A percentile compares a stretch with the other conserved stretches of the same genome.
phyloP scores from a whole-genome alignment of 139 green algal species.

The Yamagishiella unicocca region DNA sequence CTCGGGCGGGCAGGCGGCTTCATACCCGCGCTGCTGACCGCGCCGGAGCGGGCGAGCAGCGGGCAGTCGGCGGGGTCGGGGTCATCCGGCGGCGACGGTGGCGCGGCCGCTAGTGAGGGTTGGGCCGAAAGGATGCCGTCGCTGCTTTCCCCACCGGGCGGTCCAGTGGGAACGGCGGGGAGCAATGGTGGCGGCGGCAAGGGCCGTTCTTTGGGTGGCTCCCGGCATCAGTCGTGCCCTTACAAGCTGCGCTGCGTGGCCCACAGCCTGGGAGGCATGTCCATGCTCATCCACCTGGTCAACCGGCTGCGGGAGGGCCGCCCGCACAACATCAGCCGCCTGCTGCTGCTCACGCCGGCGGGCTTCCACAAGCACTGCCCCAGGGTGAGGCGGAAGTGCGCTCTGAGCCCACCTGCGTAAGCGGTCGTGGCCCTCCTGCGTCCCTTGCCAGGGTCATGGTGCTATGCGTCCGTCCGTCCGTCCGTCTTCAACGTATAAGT shows the following conservation, averaged over 20 bases:
- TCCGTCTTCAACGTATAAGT: too few species aligned
- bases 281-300: slow-evolving; percentile 76
- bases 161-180: too few species aligned
- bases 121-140: too few species aligned
- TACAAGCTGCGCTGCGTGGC: slow-evolving; percentile 79
- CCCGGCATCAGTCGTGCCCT: too few species aligned
- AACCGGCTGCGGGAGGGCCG: slow-evolving; percentile 42
- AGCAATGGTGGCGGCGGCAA: too few species aligned
- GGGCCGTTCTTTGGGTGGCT: too few species aligned
- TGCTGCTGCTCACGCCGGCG: slow-evolving; percentile 87
- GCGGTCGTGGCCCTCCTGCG: too few species aligned
- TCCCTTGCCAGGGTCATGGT: too few species aligned
- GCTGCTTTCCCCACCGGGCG: too few species aligned
- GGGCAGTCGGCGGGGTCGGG: neutral
- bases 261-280: slow-evolving; percentile 83
- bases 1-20: neutral
- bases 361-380: slow-evolving; percentile 77
- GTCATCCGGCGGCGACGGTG: neutral
- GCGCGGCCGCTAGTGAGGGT: too few species aligned
- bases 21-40: neutral
- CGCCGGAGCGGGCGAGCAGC: neutral
- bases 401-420: too few species aligned
- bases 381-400: slow-evolving; percentile 30
- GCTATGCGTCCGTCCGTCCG: too few species aligned
- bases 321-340: slow-evolving; percentile 73